Evolutionary conservation across 768 basidiomycete species (phyloP).

Genomic region (Auriscalpium vulgare): DNA sequence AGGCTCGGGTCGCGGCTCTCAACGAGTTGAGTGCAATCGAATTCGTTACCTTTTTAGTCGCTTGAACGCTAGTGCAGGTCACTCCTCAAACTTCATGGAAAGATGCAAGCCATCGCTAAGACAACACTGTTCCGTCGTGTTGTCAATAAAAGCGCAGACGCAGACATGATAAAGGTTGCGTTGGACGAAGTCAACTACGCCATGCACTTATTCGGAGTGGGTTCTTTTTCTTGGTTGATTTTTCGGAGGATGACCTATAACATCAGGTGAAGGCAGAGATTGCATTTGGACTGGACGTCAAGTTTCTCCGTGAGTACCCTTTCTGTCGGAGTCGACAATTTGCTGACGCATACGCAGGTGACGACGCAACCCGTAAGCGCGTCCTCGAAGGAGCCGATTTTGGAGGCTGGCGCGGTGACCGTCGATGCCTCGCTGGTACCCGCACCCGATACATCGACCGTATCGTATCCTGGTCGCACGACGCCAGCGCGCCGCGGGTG

Average conservation of each 20-base stretch:
- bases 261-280: background rate
- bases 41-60: background rate
- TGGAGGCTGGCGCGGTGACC: conserved; percentile 6
- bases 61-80: background rate
- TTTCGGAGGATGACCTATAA: background rate
- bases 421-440: conserved; percentile 9
- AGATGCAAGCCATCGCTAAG: background rate
- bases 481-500: conserved; percentile 1
- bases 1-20: background rate
- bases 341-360: background rate
- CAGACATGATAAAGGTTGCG: background rate
- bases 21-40: background rate
- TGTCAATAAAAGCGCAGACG: background rate
- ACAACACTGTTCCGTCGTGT: background rate
- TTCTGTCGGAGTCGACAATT: background rate
- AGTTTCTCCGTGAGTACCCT: background rate
- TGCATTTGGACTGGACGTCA: background rate
- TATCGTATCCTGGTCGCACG: conserved; percentile 8
- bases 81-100: background rate
- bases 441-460: conserved; percentile 6
- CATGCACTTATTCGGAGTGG: background rate
- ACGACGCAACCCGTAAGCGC: conserved; percentile 5
- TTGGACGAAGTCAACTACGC: background rate
- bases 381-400: conserved; percentile 3
- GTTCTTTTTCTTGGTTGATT: background rate